phyloP scores from a whole-genome alignment of 108 stramenopile species.

The Mayamaea pseudoterrestris region DNA sequence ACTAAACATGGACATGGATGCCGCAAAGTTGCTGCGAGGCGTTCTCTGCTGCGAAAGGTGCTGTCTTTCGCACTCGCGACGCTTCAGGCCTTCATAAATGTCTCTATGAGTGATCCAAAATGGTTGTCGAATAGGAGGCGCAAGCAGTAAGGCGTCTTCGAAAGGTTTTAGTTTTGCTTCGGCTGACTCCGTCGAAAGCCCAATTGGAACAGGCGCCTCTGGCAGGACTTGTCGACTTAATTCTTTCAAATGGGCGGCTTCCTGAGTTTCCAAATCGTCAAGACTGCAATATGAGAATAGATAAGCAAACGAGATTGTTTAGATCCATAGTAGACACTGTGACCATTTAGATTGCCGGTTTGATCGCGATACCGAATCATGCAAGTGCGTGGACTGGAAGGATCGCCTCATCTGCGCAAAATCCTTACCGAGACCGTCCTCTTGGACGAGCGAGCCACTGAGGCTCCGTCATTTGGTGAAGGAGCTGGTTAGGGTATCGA shows the following conservation, averaged over 20 bases:
- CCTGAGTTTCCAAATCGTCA: conserved; percentile 2
- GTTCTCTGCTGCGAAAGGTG: neutral
- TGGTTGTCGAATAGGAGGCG: neutral
- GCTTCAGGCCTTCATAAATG: neutral
- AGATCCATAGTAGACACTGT: neutral
- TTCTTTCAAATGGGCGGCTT: neutral
- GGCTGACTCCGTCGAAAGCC: neutral
- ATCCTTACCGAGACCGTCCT: conserved; percentile 1
- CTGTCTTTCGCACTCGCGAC: neutral
- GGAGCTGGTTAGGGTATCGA: conserved; percentile 4
- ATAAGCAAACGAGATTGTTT: neutral
- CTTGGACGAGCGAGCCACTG: conserved; percentile 6
- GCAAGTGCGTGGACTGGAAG: too few relatives aligned
- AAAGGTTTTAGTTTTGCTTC: neutral
- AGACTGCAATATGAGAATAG: neutral
- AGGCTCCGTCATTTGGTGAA: conserved; percentile 2
- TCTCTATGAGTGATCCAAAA: neutral
- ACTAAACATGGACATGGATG: too few relatives aligned
- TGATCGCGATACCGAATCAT: too few relatives aligned
- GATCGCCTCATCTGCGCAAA: neutral
- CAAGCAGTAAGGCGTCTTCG: neutral
- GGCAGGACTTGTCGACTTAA: neutral
- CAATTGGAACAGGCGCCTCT: conserved; percentile 2
- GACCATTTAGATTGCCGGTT: neutral
- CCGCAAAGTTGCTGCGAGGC: neutral